These are phyloP conservation scores for Arachnomyces sp. DNA, from an alignment of 2,329 filamentous ascomycete genomes.

Conservation along the genomic window DNA sequence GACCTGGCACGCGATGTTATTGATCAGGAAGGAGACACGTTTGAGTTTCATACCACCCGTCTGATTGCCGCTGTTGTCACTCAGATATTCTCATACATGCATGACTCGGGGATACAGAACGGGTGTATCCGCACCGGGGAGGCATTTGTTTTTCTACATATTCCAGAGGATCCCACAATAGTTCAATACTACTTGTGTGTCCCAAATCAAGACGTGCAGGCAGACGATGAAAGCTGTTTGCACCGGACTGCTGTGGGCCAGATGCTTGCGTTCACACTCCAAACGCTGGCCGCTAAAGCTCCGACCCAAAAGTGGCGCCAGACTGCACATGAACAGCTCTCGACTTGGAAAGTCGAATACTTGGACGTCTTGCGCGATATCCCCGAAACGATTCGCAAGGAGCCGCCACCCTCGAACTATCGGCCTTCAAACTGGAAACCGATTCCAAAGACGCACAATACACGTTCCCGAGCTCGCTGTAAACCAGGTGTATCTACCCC, in stretches of 20 bases:
- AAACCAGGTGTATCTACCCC: too few relatives aligned
- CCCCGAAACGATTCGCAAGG: constrained; percentile 18
- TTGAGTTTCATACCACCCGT: constrained; percentile 18
- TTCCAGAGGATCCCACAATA: constrained; percentile 16
- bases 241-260: constrained; percentile 26
- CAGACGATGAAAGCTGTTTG: constrained; percentile 16
- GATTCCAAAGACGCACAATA: constrained; percentile 14
- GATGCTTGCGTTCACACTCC: constrained; percentile 25
- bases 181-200: constrained; percentile 20
- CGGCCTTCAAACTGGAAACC: constrained; percentile 17
- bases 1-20: constrained; percentile 19
- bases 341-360: constrained; percentile 13
- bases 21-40: constrained; percentile 17
- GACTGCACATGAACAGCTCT: constrained; percentile 12
- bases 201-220: constrained; percentile 19
- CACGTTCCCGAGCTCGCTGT: too few relatives aligned
- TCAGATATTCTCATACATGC: constrained; percentile 26
- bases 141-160: constrained; percentile 24
- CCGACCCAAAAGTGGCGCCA: constrained; percentile 19
- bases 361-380: constrained; percentile 18
- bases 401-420: constrained; percentile 18
- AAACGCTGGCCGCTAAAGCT: constrained; percentile 18
- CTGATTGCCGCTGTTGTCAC: constrained; percentile 20
- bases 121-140: constrained; percentile 25
- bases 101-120: constrained; percentile 15